phyloP scores from a whole-genome alignment of 2,329 filamentous ascomycete species.

The Botrytis hyacinthi region DNA sequence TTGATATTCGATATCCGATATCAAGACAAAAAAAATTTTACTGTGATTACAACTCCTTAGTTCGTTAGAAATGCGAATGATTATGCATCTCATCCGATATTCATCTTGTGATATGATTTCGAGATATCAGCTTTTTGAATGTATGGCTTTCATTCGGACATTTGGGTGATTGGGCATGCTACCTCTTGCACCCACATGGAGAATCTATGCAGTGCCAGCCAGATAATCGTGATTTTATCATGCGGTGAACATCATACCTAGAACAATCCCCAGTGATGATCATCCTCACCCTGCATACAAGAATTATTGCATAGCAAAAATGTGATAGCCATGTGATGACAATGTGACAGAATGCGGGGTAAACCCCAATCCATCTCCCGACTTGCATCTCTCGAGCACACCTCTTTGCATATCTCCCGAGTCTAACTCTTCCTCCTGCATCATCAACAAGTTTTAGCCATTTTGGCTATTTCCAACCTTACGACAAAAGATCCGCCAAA shows the following conservation, averaged over 20 bases:
- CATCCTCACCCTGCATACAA: background rate
- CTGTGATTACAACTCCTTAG: background rate
- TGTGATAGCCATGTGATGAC: background rate
- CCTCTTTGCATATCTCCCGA: background rate
- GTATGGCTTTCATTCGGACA: background rate
- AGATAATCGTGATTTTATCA: background rate
- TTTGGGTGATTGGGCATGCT: background rate
- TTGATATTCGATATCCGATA: background rate
- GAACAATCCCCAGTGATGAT: background rate
- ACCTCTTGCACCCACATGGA: background rate
- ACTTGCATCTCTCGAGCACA: background rate
- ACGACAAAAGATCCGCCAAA: background rate
- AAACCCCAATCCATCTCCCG: background rate
- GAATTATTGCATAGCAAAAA: background rate
- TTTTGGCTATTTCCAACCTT: background rate
- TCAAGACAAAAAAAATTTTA: background rate
- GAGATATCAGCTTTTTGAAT: background rate
- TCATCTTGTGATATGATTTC: background rate
- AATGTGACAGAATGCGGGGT: constrained; percentile 11
- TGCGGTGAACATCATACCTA: background rate
- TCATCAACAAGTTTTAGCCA: background rate
- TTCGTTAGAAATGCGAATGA: background rate
- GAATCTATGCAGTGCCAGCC: background rate
- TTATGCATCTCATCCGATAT: background rate
- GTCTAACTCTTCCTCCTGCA: background rate